Conservation (phyloP, 2,329 filamentous ascomycete genomes). For the Cryoendolithus antarcticus region DNA sequence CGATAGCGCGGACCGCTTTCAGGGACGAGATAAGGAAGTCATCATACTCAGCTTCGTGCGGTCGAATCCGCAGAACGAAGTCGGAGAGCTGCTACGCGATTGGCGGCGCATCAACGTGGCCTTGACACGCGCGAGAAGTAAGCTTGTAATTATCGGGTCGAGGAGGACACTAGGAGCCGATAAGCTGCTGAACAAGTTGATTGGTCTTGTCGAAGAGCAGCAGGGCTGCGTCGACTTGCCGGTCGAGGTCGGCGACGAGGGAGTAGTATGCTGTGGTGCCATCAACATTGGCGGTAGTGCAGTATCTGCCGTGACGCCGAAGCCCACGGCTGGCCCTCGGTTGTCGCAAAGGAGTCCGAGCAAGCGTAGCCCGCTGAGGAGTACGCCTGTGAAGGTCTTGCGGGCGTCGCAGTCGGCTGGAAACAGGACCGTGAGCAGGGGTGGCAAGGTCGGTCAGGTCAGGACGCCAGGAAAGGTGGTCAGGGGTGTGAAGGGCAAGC, state of each 20-base stretch:
- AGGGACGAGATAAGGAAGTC: slow-evolving; percentile 90
- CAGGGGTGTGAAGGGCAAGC: slow-evolving; percentile 7
- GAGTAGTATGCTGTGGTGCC: no score
- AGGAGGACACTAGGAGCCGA: slow-evolving; percentile 58
- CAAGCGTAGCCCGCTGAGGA: neutral
- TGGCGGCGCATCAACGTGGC: slow-evolving; percentile 93
- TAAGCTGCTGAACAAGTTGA: slow-evolving; percentile 65
- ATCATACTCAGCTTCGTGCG: slow-evolving; percentile 79
- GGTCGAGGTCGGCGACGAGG: neutral
- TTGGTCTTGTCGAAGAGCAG: slow-evolving; percentile 62
- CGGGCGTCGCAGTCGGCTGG: slow-evolving; percentile 1
- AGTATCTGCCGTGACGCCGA: no score
- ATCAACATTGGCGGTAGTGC: no score
- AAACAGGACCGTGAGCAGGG: neutral
- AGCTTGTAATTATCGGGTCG: slow-evolving; percentile 79
- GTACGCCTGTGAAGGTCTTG: neutral
- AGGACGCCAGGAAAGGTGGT: slow-evolving; percentile 6
- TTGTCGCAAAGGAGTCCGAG: slow-evolving; percentile 2
- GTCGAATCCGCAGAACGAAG: slow-evolving; percentile 66
- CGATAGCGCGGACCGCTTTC: slow-evolving; percentile 94
- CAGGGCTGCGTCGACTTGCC: slow-evolving; percentile 68
- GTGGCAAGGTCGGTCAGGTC: neutral
- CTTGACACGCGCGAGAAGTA: slow-evolving; percentile 83
- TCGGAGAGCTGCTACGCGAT: slow-evolving; percentile 86
- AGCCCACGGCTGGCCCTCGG: neutral